Evolutionary conservation across 2,329 filamentous ascomycete genomes (phyloP), one percentile per base, ranked within the genome.

Genomic region (Fusarium verticillioides): DNA sequence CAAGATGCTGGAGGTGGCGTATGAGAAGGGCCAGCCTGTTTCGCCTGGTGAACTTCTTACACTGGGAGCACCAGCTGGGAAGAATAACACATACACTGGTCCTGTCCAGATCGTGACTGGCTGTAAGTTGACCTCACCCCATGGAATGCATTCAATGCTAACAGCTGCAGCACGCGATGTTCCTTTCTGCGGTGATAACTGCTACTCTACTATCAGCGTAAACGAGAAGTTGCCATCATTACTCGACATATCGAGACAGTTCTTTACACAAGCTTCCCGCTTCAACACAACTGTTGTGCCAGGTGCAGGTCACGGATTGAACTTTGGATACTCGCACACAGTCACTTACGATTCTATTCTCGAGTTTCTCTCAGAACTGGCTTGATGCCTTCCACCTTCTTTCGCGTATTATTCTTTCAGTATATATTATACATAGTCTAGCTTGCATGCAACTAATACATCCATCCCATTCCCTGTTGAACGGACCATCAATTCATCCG

Each of bases 121-220:
- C 64, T 80, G 85, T 85, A 68, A 79, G 82, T 75, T 10, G 23
- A 8, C 18, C 16, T 21, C n/a, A 12, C 19, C 5, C 11, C 11
- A 36, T 5, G 4, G 5, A 3, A 11, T 56, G 30, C 12, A 13
- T 13, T 2, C 30, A 70, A 52, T 21, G n/a, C 80, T 61, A 19
- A 69, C 44, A 28, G 36, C n/a, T 19, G 7, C 19, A 86, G 84
- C 84, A 26, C 78, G 79, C 18, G 87, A 90, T 54, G 65, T 87
- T 16, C 86, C 87, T 10, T 92, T 89, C 79, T 92, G 91, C 66
- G 90, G 90, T 7, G 88, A 89, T 32, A 86, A 92, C 79, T 92
- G 90, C 81, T 76, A 82, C 7, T 82, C 80, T 26, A 87, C 85
- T 0, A 82, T 81, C 19, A 72, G 79, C 44, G 78, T 83, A 3